Conservation (phyloP, 306 rosid genomes). For the Sophora flavescens region DNA sequence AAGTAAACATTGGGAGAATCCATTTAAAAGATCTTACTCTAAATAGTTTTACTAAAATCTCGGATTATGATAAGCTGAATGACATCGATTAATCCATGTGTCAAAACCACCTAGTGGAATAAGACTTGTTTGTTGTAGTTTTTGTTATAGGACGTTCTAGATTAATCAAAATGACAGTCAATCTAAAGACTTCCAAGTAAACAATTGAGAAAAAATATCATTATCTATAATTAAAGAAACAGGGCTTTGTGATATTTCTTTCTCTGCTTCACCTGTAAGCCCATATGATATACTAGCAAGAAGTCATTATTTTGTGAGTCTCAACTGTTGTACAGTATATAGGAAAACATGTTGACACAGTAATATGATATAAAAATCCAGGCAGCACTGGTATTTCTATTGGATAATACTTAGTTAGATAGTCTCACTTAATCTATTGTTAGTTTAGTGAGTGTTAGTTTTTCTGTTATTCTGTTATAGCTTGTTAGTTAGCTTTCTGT, state of each 20-base stretch:
- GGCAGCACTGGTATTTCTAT: background rate
- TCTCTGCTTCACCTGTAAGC: background rate
- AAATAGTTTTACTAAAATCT: background rate
- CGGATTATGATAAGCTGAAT: background rate
- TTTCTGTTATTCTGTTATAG: no score
- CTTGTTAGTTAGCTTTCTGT: no score
- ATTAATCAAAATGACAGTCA: background rate
- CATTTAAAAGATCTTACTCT: background rate
- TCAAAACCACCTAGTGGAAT: background rate
- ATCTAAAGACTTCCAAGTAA: background rate
- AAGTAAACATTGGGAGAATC: background rate
- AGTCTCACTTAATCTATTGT: no score
- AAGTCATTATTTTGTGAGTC: background rate
- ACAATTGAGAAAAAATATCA: background rate
- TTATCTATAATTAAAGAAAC: conserved; percentile 1
- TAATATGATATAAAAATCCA: background rate
- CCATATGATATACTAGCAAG: conserved; percentile 13
- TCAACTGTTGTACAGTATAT: background rate
- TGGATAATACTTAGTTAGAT: no score
- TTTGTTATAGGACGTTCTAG: background rate
- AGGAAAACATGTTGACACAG: background rate
- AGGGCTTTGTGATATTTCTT: conserved; percentile 13
- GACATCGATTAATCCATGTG: background rate
- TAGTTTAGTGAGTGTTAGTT: no score
- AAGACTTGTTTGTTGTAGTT: conserved; percentile 8